These are phyloP conservation scores for Stellera chamaejasme DNA, from an alignment of 345 rosid species.

Conservation along the genomic window DNA sequence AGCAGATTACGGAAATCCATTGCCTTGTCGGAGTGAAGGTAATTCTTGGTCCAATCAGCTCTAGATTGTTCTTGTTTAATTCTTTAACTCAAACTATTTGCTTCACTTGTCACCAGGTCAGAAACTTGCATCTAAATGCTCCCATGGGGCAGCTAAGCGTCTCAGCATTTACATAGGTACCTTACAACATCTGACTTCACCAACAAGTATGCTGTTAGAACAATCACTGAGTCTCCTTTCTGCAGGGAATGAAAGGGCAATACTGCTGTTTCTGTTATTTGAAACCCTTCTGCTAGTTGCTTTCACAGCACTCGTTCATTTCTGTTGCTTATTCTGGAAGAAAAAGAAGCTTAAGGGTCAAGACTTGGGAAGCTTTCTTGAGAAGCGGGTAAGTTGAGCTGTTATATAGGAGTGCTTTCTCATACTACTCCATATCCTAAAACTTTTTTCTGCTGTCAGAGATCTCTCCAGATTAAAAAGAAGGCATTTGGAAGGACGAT, in stretches of 20 bases:
- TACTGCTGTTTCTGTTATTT: slow-evolving; percentile 50
- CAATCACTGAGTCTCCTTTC: slow-evolving; percentile 14
- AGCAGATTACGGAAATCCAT: slow-evolving; percentile 51
- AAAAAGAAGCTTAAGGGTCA: slow-evolving; percentile 67
- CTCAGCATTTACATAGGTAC: slow-evolving; percentile 43
- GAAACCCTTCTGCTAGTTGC: slow-evolving; percentile 50
- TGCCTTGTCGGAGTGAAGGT: slow-evolving; percentile 50
- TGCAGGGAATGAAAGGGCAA: slow-evolving; percentile 39
- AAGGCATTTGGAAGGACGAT: slow-evolving; percentile 50
- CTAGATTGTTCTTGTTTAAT: neutral
- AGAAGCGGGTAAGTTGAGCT: slow-evolving; percentile 48
- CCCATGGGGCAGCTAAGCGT: slow-evolving; percentile 38
- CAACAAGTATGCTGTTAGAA: neutral
- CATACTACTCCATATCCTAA: neutral
- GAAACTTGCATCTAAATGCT: slow-evolving; percentile 60
- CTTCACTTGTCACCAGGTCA: slow-evolving; percentile 28
- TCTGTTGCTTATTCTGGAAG: slow-evolving; percentile 82
- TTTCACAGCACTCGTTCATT: slow-evolving; percentile 52
- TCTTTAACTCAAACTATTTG: neutral
- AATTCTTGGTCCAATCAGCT: slow-evolving; percentile 3
- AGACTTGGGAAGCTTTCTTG: slow-evolving; percentile 53
- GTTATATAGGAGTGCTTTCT: neutral
- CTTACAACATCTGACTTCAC: neutral
- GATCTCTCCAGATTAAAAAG: slow-evolving; percentile 59
- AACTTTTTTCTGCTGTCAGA: slow-evolving; percentile 25